Conservation (phyloP, 2,329 filamentous ascomycete genomes). For the Colletotrichum higginsianum region DNA sequence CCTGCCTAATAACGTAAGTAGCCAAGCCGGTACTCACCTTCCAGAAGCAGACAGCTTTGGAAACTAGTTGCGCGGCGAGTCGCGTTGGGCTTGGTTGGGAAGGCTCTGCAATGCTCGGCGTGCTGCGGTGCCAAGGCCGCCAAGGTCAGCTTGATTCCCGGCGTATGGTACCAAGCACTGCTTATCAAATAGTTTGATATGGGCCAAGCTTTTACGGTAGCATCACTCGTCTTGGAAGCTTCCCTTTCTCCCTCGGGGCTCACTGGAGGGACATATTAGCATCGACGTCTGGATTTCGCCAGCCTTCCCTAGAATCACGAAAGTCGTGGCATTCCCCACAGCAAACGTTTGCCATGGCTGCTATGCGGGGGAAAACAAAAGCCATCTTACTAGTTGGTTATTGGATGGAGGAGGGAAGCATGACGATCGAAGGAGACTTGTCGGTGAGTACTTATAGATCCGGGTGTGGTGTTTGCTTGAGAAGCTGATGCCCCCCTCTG, state of each 20-base stretch:
- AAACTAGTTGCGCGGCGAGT: slow-evolving; percentile 2
- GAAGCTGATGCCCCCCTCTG: neutral
- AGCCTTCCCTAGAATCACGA: slow-evolving; percentile 21
- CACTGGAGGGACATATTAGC: neutral
- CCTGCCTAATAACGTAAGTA: slow-evolving; percentile 9
- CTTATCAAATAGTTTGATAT: slow-evolving; percentile 16
- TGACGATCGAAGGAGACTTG: neutral
- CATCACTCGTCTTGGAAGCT: slow-evolving; percentile 8
- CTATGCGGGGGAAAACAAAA: slow-evolving; percentile 12
- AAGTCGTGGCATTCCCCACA: slow-evolving; percentile 25
- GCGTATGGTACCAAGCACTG: slow-evolving; percentile 26
- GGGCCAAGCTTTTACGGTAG: slow-evolving; percentile 19
- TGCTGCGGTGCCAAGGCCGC: slow-evolving; percentile 18
- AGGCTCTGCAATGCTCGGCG: neutral
- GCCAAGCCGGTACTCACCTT: slow-evolving; percentile 12
- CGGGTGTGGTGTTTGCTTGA: neutral
- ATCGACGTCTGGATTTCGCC: slow-evolving; percentile 17
- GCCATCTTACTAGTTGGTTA: neutral
- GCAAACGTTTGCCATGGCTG: neutral
- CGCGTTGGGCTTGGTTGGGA: no score
- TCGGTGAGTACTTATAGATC: slow-evolving; percentile 12
- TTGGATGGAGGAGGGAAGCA: neutral
- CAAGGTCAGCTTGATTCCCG: slow-evolving; percentile 16
- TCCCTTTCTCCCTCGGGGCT: slow-evolving; percentile 21
- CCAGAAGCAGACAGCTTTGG: slow-evolving; percentile 10